phyloP scores from a whole-genome alignment of 2,329 filamentous ascomycete genomes.

The Xylaria sp. region DNA sequence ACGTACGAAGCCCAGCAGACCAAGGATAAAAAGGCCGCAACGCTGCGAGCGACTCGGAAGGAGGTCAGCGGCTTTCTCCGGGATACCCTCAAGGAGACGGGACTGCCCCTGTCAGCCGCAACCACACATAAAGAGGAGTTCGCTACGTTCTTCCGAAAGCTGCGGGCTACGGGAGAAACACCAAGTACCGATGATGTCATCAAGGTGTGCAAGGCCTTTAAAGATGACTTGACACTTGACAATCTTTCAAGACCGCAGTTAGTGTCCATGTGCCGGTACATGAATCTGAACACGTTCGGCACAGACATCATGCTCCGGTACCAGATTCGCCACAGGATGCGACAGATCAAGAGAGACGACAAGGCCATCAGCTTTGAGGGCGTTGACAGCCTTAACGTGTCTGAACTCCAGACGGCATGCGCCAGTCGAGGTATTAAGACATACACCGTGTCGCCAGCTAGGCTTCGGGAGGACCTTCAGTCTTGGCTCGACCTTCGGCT shows the following conservation, averaged over 20 bases:
- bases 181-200: slow-evolving; percentile 91
- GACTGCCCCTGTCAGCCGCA: slow-evolving; percentile 79
- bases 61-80: slow-evolving; percentile 91
- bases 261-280: slow-evolving; percentile 97
- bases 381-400: slow-evolving; percentile 88
- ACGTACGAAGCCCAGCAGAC: slow-evolving; percentile 93
- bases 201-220: slow-evolving; percentile 99
- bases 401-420: slow-evolving; percentile 89
- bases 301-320: slow-evolving; percentile 98
- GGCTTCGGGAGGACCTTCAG: slow-evolving; percentile 85
- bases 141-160: slow-evolving; percentile 94
- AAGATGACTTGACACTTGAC: slow-evolving; percentile 94
- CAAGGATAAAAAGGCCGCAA: slow-evolving; percentile 84
- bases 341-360: slow-evolving; percentile 98
- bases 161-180: slow-evolving; percentile 85
- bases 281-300: slow-evolving; percentile 96
- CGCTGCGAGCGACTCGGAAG: slow-evolving; percentile 82
- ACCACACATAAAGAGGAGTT: slow-evolving; percentile 94
- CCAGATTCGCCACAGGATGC: slow-evolving; percentile 95
- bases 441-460: slow-evolving; percentile 85
- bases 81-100: slow-evolving; percentile 89
- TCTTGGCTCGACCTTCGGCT: slow-evolving; percentile 94
- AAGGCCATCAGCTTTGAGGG: slow-evolving; percentile 92
- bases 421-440: slow-evolving; percentile 91
- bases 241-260: slow-evolving; percentile 94